Base-by-base conservation (phyloP, 2,329 filamentous ascomycete genomes). In the Phialophora chinensis region DNA sequence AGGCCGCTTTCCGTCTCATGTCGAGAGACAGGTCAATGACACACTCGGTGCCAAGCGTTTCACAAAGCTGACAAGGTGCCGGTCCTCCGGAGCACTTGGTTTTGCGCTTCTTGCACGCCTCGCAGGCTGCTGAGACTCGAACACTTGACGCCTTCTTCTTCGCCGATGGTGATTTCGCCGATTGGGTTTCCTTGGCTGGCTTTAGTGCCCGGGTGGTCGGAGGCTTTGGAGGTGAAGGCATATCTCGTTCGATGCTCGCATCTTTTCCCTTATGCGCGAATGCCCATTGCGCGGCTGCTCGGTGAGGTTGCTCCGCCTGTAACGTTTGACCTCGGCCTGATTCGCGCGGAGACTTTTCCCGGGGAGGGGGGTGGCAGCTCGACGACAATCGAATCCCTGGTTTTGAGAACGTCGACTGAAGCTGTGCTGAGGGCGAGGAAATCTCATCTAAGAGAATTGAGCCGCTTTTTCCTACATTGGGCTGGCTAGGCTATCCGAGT, bases 11-110 rank as follows among this genome's bases (percentile, higher is more conserved):
- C 14, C 69, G 67, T 50, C 69, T 65, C 67, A 69, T 69, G 47
- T 71, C 69, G 14, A 69, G 67, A 20, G 69, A 66, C 12, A 69
- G 58, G 53, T 71, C 67, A 31, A 71, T 71, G 8, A 71, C 58
- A 67, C 69, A 71, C 52, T 71, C 67, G 14, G 67, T 70, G 4
- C 63, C 65, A 0, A 68, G 35, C 11, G 61, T 61, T n/a, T 67
- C 33, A 54, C 69, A 71, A n/a, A 69, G 50, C n/a, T 70, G 62
- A 38, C 69, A 71, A 33, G 69, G 69, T n/a, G 69, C 54, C 20
- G 69, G 69, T 27, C 69, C 67, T 12, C 69, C 69, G 8, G 67
- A 66, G 33, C 69, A 71, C 61, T 68, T 69, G n/a, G 68, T 70
- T 52, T 70, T 70, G 11, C 68, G 61, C 52, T 69, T 70, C 61